Evolutionary conservation across 305 asterid genomes (phyloP).

Genomic region (Fraxinus ornus): DNA sequence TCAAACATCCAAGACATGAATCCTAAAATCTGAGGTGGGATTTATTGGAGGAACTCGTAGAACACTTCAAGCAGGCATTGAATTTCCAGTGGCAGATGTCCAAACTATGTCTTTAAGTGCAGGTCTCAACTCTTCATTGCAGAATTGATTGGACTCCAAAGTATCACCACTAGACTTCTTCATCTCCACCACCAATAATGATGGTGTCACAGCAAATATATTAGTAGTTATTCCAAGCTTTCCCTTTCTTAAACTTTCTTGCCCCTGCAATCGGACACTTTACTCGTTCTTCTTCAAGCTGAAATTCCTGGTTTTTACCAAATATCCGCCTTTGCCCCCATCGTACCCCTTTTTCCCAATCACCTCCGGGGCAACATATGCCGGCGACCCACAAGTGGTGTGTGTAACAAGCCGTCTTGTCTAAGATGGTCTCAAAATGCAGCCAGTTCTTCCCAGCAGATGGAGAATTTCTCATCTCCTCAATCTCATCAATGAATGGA

Average conservation of each 20-base stretch:
- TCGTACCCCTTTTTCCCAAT: too few species aligned
- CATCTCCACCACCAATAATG: slow-evolving; percentile 77
- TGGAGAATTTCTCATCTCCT: too few species aligned
- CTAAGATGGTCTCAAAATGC: slow-evolving; percentile 56
- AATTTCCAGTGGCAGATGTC: slow-evolving; percentile 48
- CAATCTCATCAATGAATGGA: too few species aligned
- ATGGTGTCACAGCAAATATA: slow-evolving; percentile 59
- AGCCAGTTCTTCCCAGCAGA: slow-evolving; percentile 49
- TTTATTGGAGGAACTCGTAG: background rate
- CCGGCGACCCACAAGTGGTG: too few species aligned
- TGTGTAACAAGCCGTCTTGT: slow-evolving; percentile 45
- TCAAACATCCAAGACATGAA: background rate
- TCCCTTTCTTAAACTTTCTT: too few species aligned
- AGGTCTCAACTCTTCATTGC: slow-evolving; percentile 76
- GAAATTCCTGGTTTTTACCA: too few species aligned
- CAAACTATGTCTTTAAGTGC: slow-evolving; percentile 87
- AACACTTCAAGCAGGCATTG: slow-evolving; percentile 38
- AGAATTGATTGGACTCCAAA: slow-evolving; percentile 75
- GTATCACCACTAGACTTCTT: slow-evolving; percentile 84
- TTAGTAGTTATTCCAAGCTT: slow-evolving; percentile 26
- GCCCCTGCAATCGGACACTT: slow-evolving; percentile 30
- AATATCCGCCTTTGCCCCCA: too few species aligned
- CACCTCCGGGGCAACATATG: too few species aligned
- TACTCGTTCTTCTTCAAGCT: slow-evolving; percentile 63
- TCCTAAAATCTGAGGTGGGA: background rate